Base-by-base conservation (phyloP, 768 basidiomycete genomes). In the Lactarius pseudohatsudake region DNA sequence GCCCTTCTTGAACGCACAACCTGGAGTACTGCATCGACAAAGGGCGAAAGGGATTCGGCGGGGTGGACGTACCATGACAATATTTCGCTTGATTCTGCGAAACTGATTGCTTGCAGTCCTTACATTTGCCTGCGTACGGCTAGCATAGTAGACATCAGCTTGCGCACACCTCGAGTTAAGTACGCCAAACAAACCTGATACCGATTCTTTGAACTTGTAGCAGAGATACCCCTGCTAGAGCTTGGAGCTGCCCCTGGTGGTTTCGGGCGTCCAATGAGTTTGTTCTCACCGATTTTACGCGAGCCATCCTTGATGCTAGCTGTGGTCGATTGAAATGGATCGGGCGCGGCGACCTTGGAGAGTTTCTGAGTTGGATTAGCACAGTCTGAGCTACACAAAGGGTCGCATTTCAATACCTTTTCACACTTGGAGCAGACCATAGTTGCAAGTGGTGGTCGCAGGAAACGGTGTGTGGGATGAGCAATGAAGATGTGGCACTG, bases 351-450 rank as follows among this genome's bases (percentile, higher is more conserved):
- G 55, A 94, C 83, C 76, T 91, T 94, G 64, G 91, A 93, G 62
- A 92, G 84, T 92, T 94, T 94, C 92, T 94, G 70, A 2, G 1
- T 30, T 8, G 11, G 15, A 76, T 75, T 15, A 74, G 57, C 40
- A 72, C 72, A 70, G 76, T 66, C 62, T 41, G 66, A 62, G 69
- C 11, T 18, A 26, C 68, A 64, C 50, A 47, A 60, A 57, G 22
- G 30, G 15, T 32, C 36, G 6, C 41, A 15, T 54, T 18, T 34
- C 4, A 50, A 4, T 66, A 85, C 91, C 77, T 83, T 80, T 79
- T 92, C 90, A 77, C 92, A 94, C 82, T 91, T 94, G 78, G 84
- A 87, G 81, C 92, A 94, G 70, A 94, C 92, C 92, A 94, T 94
- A 78, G 41, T n/a, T 40, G 34, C 18, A 61, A 15, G 55, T 34